Base-by-base conservation (phyloP, 2,329 filamentous ascomycete genomes). In the Xylariaceae sp. region DNA sequence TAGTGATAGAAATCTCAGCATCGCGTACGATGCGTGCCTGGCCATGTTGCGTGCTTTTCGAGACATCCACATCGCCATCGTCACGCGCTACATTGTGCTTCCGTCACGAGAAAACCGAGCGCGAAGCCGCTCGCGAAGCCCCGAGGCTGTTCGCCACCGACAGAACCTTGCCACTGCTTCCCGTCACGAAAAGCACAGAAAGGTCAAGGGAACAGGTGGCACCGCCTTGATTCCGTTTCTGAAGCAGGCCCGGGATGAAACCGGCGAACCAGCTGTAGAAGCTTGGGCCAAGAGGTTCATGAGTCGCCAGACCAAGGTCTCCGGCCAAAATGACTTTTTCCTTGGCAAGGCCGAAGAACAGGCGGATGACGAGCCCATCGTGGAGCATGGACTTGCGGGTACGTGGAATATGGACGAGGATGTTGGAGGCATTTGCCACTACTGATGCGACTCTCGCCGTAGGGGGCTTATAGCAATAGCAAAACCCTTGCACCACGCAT, bases 201-300 rank as follows among this genome's bases (percentile, higher is more conserved):
- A 84, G 38, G 76, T 95, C 19, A 87, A 86, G 34, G 93, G 93
- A 2, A 98, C 93, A 0, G 93, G 93, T 12, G 93, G 93, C 13
- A 97, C 93, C 0, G 87, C 90, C 0, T 71, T 98, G 42, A 96
- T 98, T 42, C 88, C 91, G 0, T 98, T 98, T 66, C 71, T 98
- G 47, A 96, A 97, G 66, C 93, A 98, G 66, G 93, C 93, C 4
- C 78, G 93, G 19, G 90, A 98, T 57, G 93, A 98, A 72, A 98
- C 93, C 1, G 87, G 88, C 13, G 91, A 97, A 64, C 89, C 89
- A 2, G 89, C 90, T 1, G 83, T 97, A 29, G 75, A 79, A 53
- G 68, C 72, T 38, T 84, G 80, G 81, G 74, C 78, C 1, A 71
- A 63, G 49, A 64, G 68, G 15, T 79, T 80, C 53, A 78, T 81